Conservation (phyloP, 306 rosid genomes). For the Gillenia trifoliata region DNA sequence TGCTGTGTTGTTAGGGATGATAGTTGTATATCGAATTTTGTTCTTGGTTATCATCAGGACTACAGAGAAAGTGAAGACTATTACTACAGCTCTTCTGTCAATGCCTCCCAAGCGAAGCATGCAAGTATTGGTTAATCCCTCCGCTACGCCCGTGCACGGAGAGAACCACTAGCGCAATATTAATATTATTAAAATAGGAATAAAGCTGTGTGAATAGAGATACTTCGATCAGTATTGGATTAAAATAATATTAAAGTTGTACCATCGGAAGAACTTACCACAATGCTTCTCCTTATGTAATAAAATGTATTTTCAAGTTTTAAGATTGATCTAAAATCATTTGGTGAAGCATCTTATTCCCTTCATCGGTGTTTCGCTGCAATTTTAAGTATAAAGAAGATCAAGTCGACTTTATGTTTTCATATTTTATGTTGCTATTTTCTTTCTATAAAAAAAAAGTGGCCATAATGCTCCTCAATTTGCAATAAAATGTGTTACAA, state of each 20-base stretch:
- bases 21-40: slow-evolving; percentile 36
- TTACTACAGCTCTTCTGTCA: slow-evolving; percentile 2
- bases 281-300: neutral
- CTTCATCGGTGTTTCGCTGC: too few species aligned
- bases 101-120: slow-evolving; percentile 2
- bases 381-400: too few species aligned
- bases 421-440: too few species aligned
- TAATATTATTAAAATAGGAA: neutral
- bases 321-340: neutral
- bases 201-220: neutral
- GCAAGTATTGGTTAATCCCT: slow-evolving; percentile 15
- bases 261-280: neutral
- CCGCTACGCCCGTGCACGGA: slow-evolving; percentile 7
- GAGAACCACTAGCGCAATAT: neutral
- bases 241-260: neutral
- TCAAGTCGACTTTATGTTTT: too few species aligned
- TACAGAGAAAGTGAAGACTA: slow-evolving; percentile 40
- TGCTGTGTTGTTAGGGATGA: slow-evolving; percentile 52
- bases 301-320: neutral
- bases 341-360: too few species aligned
- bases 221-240: neutral
- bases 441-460: too few species aligned
- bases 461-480: too few species aligned
- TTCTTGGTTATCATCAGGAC: slow-evolving; percentile 46
- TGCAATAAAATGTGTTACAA: too few species aligned